Percentiles rank a stretch among this genome's conserved stretches.
Evolutionary conservation across 2,329 filamentous ascomycete genomes (phyloP).

Genomic region (Alternaria infectoria): DNA sequence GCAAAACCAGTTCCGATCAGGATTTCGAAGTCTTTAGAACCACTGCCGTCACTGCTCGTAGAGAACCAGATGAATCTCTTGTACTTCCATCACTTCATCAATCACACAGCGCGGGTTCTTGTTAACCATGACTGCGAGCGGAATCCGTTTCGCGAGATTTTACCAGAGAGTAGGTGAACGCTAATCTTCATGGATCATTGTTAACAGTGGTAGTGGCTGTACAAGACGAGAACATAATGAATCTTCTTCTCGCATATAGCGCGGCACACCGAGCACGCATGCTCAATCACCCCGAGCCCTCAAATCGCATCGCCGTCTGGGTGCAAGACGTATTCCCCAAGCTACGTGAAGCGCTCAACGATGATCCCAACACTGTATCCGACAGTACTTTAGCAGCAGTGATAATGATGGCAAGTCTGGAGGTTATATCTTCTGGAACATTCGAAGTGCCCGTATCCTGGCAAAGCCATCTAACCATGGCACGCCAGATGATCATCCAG

Average conservation of each 20-base stretch:
- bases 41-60: conserved; percentile 62
- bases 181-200: neutral
- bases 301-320: conserved; percentile 79
- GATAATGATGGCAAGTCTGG: conserved; percentile 83
- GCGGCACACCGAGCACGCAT: conserved; percentile 82
- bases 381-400: conserved; percentile 79
- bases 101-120: conserved; percentile 75
- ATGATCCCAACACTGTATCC: conserved; percentile 60
- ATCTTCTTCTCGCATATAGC: conserved; percentile 79
- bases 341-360: conserved; percentile 69
- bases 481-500: conserved; percentile 74
- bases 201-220: conserved; percentile 63
- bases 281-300: conserved; percentile 74
- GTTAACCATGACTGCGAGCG: conserved; percentile 67
- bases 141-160: conserved; percentile 65
- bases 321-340: conserved; percentile 79
- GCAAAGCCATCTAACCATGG: conserved; percentile 79
- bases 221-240: conserved; percentile 73
- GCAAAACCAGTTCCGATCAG: conserved; percentile 70
- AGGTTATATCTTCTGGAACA: conserved; percentile 81
- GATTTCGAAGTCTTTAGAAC: conserved; percentile 63
- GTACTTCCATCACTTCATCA: conserved; percentile 76
- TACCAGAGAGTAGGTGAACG: conserved; percentile 64
- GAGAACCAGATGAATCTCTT: conserved; percentile 83
- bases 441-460: conserved; percentile 82